Conservation (phyloP, 1,284 basidiomycete species). For the Cryptococcus neoformans region DNA sequence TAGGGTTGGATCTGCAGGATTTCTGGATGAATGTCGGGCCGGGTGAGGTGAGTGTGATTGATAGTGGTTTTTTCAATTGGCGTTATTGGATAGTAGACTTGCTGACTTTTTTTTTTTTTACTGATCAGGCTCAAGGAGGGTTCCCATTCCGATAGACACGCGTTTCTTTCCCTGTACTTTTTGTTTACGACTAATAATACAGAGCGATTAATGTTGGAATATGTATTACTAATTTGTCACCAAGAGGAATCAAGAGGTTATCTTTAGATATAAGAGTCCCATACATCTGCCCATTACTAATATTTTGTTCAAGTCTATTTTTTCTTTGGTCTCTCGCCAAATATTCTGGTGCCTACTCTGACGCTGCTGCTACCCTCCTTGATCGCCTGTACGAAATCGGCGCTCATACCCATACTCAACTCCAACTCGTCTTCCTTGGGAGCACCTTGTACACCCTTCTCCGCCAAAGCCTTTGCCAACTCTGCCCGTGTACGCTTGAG, state of each 20-base stretch:
- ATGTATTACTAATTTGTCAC: not conserved
- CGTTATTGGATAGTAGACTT: not conserved
- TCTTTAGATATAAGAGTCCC: not conserved
- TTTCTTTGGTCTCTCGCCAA: constrained; percentile 68
- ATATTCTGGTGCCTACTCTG: constrained; percentile 87
- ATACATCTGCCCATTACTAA: not conserved
- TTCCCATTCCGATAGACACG: constrained; percentile 31
- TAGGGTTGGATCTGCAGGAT: constrained; percentile 31
- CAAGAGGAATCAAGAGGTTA: not conserved
- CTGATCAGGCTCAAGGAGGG: constrained; percentile 34
- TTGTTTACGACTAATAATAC: not conserved
- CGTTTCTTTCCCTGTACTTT: not conserved
- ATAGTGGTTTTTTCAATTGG: no score
- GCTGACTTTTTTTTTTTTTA: not conserved
- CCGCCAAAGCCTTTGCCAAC: constrained; percentile 55
- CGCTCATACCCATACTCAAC: constrained; percentile 98
- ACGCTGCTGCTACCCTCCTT: constrained; percentile 82
- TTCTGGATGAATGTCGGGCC: constrained; percentile 42
- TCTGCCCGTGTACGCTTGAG: constrained; percentile 63
- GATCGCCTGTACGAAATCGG: constrained; percentile 86
- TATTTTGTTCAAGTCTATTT: constrained; percentile 5
- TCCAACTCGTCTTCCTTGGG: constrained; percentile 56
- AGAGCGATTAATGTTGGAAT: not conserved
- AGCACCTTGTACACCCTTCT: constrained; percentile 37
- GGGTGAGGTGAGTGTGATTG: constrained; percentile 26